Evolutionary conservation across 768 basidiomycete genomes (phyloP).

Genomic region (Amanita molliuscula): DNA sequence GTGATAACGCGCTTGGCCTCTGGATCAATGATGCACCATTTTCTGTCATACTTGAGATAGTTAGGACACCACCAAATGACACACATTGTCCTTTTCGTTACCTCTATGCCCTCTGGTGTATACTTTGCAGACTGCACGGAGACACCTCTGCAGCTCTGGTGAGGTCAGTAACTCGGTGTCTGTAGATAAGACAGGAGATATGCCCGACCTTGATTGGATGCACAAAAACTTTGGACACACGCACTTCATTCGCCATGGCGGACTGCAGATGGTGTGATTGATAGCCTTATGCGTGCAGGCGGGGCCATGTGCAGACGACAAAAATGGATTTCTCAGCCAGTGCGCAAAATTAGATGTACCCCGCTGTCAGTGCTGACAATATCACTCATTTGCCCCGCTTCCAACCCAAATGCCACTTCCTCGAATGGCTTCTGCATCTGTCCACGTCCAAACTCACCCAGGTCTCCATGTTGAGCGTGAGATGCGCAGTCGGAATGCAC

Average conservation of each 20-base stretch:
- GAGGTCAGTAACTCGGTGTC: not conserved
- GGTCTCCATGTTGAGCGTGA: constrained; percentile 72
- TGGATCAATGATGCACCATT: constrained; percentile 59
- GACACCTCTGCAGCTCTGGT: constrained; percentile 62
- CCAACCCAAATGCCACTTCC: constrained; percentile 67
- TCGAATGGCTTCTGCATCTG: constrained; percentile 99
- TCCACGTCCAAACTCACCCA: constrained; percentile 74
- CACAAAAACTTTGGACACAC: constrained; percentile 46
- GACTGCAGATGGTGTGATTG: not conserved
- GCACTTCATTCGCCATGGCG: not conserved
- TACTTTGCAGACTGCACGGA: constrained; percentile 47
- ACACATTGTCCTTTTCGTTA: constrained; percentile 13
- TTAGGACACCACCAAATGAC: constrained; percentile 1
- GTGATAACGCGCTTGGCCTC: constrained; percentile 47
- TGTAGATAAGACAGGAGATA: not conserved
- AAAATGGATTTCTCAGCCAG: constrained; percentile 22
- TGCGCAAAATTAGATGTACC: constrained; percentile 87
- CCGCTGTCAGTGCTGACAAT: constrained; percentile 88
- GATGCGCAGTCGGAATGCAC: constrained; percentile 86
- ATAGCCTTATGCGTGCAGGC: not conserved
- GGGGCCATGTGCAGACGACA: not conserved
- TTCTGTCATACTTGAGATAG: constrained; percentile 50
- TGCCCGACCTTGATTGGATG: constrained; percentile 58
- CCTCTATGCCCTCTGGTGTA: constrained; percentile 58
- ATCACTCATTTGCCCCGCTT: constrained; percentile 70